Percentiles rank a stretch among this genome's conserved stretches.
Evolutionary conservation across 1,284 basidiomycete genomes (phyloP).

Genomic region (Ustilago xerochloae): DNA sequence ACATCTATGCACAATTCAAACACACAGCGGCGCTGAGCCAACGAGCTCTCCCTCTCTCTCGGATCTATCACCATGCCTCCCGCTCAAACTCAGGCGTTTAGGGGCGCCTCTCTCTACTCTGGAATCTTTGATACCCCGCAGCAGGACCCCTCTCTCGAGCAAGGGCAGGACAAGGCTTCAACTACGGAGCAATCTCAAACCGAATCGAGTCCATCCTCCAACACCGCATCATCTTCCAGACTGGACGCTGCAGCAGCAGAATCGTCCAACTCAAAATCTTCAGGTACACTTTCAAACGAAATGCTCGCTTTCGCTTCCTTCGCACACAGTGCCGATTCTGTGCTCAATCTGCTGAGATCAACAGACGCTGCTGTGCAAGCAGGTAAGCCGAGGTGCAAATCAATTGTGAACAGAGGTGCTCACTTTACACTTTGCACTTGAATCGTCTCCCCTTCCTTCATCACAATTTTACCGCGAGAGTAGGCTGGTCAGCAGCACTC

Average conservation of each 20-base stretch:
- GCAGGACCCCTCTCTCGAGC: neutral
- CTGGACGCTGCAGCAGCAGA: neutral
- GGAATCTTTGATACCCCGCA: slow-evolving; percentile 46
- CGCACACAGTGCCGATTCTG: neutral
- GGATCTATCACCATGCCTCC: slow-evolving; percentile 9
- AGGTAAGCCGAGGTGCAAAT: neutral
- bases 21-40: neutral
- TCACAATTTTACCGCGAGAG: neutral
- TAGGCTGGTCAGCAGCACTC: slow-evolving; percentile 59
- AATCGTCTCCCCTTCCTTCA: neutral
- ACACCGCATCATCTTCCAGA: neutral
- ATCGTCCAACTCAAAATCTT: slow-evolving; percentile 3
- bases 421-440: slow-evolving; percentile 18
- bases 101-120: slow-evolving; percentile 49
- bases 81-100: slow-evolving; percentile 13
- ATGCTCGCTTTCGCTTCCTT: neutral
- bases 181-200: neutral
- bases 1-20: neutral
- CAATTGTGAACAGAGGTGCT: slow-evolving; percentile 24
- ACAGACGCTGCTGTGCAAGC: no score
- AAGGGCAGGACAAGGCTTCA: neutral
- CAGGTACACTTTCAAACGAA: slow-evolving; percentile 44
- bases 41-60: no score
- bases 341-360: no score
- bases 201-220: neutral